These are phyloP conservation scores for Halenospora varia DNA, from an alignment of 495 filamentous ascomycete genomes.

Conservation along the genomic window DNA sequence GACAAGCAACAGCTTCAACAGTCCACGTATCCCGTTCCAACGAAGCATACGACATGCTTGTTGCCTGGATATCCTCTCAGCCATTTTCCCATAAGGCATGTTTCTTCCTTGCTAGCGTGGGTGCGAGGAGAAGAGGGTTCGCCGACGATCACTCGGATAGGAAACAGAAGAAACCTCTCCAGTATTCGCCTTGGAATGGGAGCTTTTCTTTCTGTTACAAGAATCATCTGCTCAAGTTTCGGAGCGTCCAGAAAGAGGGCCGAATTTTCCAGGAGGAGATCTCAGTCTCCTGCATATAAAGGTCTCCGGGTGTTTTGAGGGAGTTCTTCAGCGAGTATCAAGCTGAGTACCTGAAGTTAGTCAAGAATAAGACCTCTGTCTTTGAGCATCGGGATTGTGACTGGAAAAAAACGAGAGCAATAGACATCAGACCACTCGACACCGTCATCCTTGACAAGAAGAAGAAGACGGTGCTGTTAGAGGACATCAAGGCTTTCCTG, in stretches of 20 bases:
- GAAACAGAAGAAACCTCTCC: slow-evolving; percentile 50
- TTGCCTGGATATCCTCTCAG: slow-evolving; percentile 62
- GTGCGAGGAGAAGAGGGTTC: slow-evolving; percentile 26
- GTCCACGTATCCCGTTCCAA: slow-evolving; percentile 48
- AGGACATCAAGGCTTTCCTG: slow-evolving; percentile 83
- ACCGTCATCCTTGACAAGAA: slow-evolving; percentile 77
- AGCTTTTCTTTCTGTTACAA: slow-evolving; percentile 61
- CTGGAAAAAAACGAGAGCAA: slow-evolving; percentile 26
- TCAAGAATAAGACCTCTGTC: slow-evolving; percentile 58
- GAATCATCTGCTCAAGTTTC: slow-evolving; percentile 38
- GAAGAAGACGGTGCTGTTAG: slow-evolving; percentile 67
- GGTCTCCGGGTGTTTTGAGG: slow-evolving; percentile 58
- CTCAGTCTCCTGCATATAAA: slow-evolving; percentile 61
- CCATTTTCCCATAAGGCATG: slow-evolving; percentile 48
- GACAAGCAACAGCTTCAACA: slow-evolving; percentile 55
- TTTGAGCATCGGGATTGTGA: slow-evolving; percentile 52
- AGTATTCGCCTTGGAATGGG: slow-evolving; percentile 58
- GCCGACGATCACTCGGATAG: slow-evolving; percentile 2
- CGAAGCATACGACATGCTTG: slow-evolving; percentile 60
- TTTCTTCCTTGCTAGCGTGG: slow-evolving; percentile 54
- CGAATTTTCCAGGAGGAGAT: slow-evolving; percentile 39
- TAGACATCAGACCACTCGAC: slow-evolving; percentile 58
- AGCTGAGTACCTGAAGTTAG: slow-evolving; percentile 47
- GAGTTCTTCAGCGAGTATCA: slow-evolving; percentile 61
- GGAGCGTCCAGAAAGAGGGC: slow-evolving; percentile 24